Conservation (phyloP, 1,284 basidiomycete genomes). For the Puccinia polysora region DNA sequence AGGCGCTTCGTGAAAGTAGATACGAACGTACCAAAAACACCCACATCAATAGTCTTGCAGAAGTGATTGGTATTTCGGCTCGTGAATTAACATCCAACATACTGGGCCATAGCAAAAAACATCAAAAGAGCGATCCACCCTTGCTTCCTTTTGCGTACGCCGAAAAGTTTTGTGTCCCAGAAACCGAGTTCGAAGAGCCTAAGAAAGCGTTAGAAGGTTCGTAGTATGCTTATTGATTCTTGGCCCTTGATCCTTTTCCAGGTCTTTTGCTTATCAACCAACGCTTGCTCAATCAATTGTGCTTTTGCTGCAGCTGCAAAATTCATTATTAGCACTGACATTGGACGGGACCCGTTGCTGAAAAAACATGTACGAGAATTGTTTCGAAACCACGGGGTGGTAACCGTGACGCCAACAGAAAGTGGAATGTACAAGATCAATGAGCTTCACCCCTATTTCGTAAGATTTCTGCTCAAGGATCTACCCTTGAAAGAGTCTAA, state of each 20-base stretch:
- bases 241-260: not conserved
- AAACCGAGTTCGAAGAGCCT: conserved; percentile 54
- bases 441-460: conserved; percentile 80
- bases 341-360: conserved; percentile 86
- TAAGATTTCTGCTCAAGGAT: conserved; percentile 50
- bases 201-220: conserved; percentile 62
- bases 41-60: conserved; percentile 67
- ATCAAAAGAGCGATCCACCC: conserved; percentile 69
- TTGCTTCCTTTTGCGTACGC: conserved; percentile 67
- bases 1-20: conserved; percentile 75
- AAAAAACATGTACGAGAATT: conserved; percentile 71
- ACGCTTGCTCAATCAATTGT: not conserved
- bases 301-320: conserved; percentile 60
- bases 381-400: conserved; percentile 71
- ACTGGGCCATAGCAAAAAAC: conserved; percentile 60
- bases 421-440: conserved; percentile 85
- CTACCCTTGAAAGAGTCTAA: not conserved
- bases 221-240: not conserved
- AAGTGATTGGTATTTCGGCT: conserved; percentile 72
- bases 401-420: conserved; percentile 83
- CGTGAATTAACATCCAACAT: conserved; percentile 78
- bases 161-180: conserved; percentile 69
- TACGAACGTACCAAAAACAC: conserved; percentile 81
- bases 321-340: conserved; percentile 80
- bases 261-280: not conserved